Evolutionary conservation across 768 basidiomycete genomes (phyloP).

Genomic region (Lentinula detonsa): DNA sequence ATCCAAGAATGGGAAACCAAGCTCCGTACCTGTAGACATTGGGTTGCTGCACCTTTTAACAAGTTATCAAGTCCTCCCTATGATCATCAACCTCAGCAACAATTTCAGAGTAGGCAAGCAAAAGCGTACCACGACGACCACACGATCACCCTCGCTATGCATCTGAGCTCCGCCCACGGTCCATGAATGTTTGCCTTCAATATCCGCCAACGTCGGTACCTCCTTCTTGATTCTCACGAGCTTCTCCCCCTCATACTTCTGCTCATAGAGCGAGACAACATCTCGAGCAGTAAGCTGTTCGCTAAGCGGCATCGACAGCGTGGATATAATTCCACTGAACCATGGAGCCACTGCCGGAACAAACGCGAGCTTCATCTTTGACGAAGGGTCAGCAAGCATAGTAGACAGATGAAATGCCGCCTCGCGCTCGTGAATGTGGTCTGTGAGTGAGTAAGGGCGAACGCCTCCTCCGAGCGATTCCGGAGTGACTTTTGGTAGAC

Average conservation of each 20-base stretch:
- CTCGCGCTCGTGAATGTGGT: constrained; percentile 99
- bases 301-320: constrained; percentile 75
- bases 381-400: constrained; percentile 33
- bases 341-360: constrained; percentile 85
- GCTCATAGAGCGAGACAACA: constrained; percentile 66
- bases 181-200: constrained; percentile 85
- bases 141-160: constrained; percentile 81
- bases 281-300: constrained; percentile 65
- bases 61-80: constrained; percentile 95
- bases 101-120: neutral
- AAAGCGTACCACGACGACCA: constrained; percentile 81
- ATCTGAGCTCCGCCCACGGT: constrained; percentile 91
- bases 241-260: constrained; percentile 70
- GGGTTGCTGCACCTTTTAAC: constrained; percentile 98
- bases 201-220: constrained; percentile 69
- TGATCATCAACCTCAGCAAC: neutral
- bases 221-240: constrained; percentile 63
- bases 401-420: constrained; percentile 76
- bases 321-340: constrained; percentile 95
- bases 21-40: constrained; percentile 80
- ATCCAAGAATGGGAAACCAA: neutral
- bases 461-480: constrained; percentile 72
- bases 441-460: constrained; percentile 85
- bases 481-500: constrained; percentile 75
- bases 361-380: constrained; percentile 65